Evolutionary conservation across 1,284 basidiomycete genomes (phyloP).

Genomic region (Trichosporon coremiiforme): DNA sequence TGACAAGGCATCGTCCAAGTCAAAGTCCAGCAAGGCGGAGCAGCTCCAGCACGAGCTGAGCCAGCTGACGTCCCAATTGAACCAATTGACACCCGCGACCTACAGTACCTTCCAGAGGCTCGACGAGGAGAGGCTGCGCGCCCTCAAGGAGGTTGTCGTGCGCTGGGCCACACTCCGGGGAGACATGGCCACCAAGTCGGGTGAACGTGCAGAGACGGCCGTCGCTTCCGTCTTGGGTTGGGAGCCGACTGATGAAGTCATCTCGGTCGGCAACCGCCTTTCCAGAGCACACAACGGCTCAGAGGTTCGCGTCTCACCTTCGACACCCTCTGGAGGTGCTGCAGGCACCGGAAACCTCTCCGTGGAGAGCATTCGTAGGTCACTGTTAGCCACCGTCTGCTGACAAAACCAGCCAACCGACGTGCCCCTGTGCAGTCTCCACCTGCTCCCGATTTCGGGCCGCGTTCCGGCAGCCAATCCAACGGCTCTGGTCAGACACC

Average conservation of each 20-base stretch:
- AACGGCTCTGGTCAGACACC: constrained; percentile 40
- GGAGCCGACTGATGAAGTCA: constrained; percentile 52
- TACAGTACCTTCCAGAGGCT: constrained; percentile 53
- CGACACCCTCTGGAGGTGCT: background rate
- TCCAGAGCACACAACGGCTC: constrained; percentile 36
- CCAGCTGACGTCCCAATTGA: constrained; percentile 42
- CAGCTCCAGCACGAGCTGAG: constrained; percentile 43
- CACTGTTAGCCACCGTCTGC: background rate
- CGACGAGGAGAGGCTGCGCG: constrained; percentile 50
- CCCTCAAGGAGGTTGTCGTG: constrained; percentile 54
- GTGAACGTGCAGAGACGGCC: constrained; percentile 48
- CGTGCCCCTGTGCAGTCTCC: constrained; percentile 21
- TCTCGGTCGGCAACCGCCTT: constrained; percentile 40
- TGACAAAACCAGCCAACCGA: constrained; percentile 15
- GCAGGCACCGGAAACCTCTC: constrained; percentile 23
- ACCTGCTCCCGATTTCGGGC: constrained; percentile 40
- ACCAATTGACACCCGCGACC: constrained; percentile 48
- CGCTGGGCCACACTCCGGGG: constrained; percentile 53
- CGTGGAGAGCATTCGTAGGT: constrained; percentile 33
- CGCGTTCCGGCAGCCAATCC: constrained; percentile 25
- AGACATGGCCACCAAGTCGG: constrained; percentile 49
- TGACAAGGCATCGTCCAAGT: constrained; percentile 52
- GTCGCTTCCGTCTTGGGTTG: constrained; percentile 49
- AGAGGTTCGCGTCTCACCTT: constrained; percentile 15
- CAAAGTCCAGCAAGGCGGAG: constrained; percentile 46